These are phyloP conservation scores for Colletotrichum coccodes DNA, from an alignment of 2,329 filamentous ascomycete species.

Conservation along the genomic window DNA sequence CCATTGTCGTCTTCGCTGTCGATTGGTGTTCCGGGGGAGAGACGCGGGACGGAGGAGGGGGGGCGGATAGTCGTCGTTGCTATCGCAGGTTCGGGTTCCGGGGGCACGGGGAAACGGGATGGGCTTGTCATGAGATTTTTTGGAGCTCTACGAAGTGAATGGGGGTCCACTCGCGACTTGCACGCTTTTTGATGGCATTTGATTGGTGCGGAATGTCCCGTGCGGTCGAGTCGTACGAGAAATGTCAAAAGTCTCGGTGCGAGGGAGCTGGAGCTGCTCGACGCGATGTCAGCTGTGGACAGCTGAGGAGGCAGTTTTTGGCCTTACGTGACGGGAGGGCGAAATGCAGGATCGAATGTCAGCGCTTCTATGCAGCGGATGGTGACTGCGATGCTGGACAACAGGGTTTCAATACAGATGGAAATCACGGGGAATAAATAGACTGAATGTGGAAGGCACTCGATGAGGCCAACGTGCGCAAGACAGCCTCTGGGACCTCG, in stretches of 20 bases:
- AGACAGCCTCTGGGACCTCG: too few relatives aligned
- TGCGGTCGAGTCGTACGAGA: constrained; percentile 3
- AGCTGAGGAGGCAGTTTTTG: not conserved
- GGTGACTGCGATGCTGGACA: too few relatives aligned
- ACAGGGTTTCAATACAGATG: too few relatives aligned
- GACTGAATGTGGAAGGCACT: too few relatives aligned
- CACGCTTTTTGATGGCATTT: constrained; percentile 9
- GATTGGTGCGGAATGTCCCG: constrained; percentile 26
- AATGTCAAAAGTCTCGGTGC: not conserved
- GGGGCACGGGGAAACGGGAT: constrained; percentile 13
- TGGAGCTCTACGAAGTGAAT: constrained; percentile 8
- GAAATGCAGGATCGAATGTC: too few relatives aligned
- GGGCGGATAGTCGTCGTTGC: not conserved
- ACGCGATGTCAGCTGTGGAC: not conserved
- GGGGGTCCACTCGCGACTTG: not conserved
- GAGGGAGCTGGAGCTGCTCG: not conserved
- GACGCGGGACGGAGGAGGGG: not conserved
- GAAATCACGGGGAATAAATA: too few relatives aligned
- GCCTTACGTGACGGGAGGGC: not conserved
- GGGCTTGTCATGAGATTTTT: constrained; percentile 29
- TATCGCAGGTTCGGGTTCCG: not conserved
- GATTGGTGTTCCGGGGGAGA: not conserved
- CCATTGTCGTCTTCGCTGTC: constrained; percentile 43
- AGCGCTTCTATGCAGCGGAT: too few relatives aligned
- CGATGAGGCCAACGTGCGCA: too few relatives aligned